Percentiles rank a stretch among this genome's conserved stretches.
phyloP scores from a whole-genome alignment of 441 rosid genomes.

The Flueggea neowawraea region DNA sequence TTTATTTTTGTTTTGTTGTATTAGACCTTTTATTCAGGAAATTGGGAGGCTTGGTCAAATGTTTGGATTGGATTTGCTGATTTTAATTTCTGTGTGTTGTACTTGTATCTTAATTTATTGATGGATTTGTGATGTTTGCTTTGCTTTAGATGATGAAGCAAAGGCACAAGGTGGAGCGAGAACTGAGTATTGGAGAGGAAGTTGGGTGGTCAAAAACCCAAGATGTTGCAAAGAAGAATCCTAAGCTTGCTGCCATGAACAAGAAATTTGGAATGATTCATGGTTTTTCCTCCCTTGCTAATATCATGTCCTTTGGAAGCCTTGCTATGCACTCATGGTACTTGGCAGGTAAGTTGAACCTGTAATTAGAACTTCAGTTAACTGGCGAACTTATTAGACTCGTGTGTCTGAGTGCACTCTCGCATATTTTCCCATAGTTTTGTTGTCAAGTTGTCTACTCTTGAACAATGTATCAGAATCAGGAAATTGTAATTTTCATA shows the following conservation, averaged over 20 bases:
- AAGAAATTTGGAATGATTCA: conserved; percentile 91
- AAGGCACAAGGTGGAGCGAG: conserved; percentile 82
- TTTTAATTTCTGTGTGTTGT: neutral
- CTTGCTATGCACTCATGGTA: conserved; percentile 89
- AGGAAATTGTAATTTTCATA: neutral
- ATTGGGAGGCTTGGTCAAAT: conserved; percentile 2
- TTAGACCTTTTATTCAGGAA: neutral
- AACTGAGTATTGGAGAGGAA: conserved; percentile 60
- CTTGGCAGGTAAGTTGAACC: conserved; percentile 67
- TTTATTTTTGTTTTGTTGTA: neutral
- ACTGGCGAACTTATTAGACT: too few relatives aligned
- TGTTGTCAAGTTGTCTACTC: conserved; percentile 7
- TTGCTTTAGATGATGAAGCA: conserved; percentile 72
- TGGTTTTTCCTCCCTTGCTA: conserved; percentile 75
- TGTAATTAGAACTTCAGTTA: conserved; percentile 25
- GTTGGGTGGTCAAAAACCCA: conserved; percentile 68
- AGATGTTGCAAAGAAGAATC: conserved; percentile 63
- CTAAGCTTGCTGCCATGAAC: conserved; percentile 83
- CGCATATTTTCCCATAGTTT: neutral
- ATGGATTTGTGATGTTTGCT: neutral
- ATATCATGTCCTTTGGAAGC: conserved; percentile 68
- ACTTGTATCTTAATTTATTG: neutral
- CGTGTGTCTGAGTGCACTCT: neutral
- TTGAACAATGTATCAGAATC: conserved; percentile 9
- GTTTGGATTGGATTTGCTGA: conserved; percentile 3